Base-by-base conservation (phyloP, 148 eudicot species). In the Chenopodium album region DNA sequence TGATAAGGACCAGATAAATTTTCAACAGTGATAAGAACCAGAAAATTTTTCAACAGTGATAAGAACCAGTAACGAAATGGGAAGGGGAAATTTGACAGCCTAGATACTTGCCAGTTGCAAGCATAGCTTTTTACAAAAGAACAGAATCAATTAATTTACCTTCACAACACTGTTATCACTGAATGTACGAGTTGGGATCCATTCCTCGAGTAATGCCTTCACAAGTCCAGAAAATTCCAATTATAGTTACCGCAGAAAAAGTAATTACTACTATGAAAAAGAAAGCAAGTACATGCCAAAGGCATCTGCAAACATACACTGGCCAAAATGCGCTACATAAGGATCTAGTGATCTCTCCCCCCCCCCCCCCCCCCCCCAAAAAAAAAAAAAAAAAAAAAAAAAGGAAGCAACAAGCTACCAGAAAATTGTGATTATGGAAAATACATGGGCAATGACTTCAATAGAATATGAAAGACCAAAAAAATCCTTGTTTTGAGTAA, bases 191-290 rank as follows among this genome's bases (percentile, higher is more conserved):
- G 94, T 94, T 83, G 98, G 89, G 82, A 94, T 83, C 99, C 99
- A 96, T 87, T 96, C 99, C 85, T 96, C 99, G 62, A 96, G 88
- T 82, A 96, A 87, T n/a, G 99, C 98, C 99, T 95, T 84, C 82
- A 82, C 26, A 86, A 31, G 65, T 82, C 67, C 79, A 69, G 71
- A 41, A n/a, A 22, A 28, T 2, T 72, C 56, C 75, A 44, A 7
- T 44, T 41, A 34, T 22, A 44, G 1, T 37, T 77, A 78, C 17
- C 60, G 44, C 9, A 34, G 48, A 34, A 46, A 65, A 44, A 60
- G 54, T 37, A 37, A 4, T 63, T 17, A 41, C 17, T 59, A n/a
- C n/a, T 22, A 41, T 22, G 44, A 44, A 37, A 37, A 37, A 20
- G 3, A 68, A 68, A 68, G 72, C 56, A 77, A 77, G 71, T 13